Percentiles rank a stretch among this genome's conserved stretches.
phyloP scores from a whole-genome alignment of 2,329 filamentous ascomycete genomes.

The Colletotrichum incanum region DNA sequence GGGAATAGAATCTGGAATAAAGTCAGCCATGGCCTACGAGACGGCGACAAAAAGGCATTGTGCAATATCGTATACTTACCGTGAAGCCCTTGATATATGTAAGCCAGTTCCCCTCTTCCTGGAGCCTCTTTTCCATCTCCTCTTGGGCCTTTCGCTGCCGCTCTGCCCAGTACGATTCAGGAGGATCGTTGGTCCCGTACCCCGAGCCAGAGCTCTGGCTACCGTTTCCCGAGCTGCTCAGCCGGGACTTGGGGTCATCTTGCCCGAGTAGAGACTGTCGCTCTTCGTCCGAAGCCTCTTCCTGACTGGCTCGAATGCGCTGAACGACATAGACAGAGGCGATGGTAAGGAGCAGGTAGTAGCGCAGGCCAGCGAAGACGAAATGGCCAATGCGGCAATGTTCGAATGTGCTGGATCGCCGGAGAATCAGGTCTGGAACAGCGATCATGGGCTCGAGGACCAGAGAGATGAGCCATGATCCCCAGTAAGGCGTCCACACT shows the following conservation, averaged over 20 bases:
- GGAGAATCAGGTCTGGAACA: slow-evolving; percentile 47
- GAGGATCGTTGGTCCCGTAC: slow-evolving; percentile 62
- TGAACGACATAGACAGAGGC: slow-evolving; percentile 38
- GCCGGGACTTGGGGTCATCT: slow-evolving; percentile 41
- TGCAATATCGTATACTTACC: slow-evolving; percentile 53
- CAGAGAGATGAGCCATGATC: slow-evolving; percentile 73
- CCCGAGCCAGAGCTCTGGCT: slow-evolving; percentile 48
- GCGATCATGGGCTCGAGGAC: slow-evolving; percentile 68
- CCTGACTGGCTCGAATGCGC: slow-evolving; percentile 40
- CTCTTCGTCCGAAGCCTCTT: slow-evolving; percentile 66
- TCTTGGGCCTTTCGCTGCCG: slow-evolving; percentile 69
- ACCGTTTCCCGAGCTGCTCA: slow-evolving; percentile 46
- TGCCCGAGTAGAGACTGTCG: slow-evolving; percentile 69
- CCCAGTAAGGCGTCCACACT: slow-evolving; percentile 76
- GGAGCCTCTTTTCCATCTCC: slow-evolving; percentile 77
- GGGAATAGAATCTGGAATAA: slow-evolving; percentile 78
- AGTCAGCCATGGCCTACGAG: slow-evolving; percentile 20
- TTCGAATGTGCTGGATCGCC: slow-evolving; percentile 48
- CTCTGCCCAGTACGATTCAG: slow-evolving; percentile 70
- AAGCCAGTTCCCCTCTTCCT: slow-evolving; percentile 83
- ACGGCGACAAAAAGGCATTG: background rate
- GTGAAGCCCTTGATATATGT: slow-evolving; percentile 82
- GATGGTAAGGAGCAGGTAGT: slow-evolving; percentile 38
- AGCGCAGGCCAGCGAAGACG: slow-evolving; percentile 38
- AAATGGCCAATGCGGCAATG: slow-evolving; percentile 38